Base-by-base conservation (phyloP, 2,329 filamentous ascomycete species). In the Chalaropsis ovoidea region DNA sequence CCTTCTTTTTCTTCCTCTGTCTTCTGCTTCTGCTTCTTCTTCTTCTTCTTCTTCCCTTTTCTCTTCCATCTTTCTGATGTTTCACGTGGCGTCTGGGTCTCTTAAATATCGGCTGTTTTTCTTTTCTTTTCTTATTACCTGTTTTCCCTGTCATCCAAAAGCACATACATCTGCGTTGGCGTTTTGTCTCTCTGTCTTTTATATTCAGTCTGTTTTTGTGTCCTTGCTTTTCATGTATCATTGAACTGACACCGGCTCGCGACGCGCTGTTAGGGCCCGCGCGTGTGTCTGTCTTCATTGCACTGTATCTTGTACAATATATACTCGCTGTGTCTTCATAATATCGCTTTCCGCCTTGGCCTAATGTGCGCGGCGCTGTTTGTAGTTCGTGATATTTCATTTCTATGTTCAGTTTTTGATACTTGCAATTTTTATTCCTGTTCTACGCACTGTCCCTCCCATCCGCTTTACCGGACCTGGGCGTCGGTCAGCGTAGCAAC, bases 401-500 rank as follows among this genome's bases (percentile, higher is more conserved):
- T 42, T 42, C 62, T 24, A 56, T 54, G 27, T 49, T 39, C 24
- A 39, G 27, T 52, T 49, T 22, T 24, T 49, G 31, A 15, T 52
- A 35, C 43, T 49, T 58, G 47, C 17, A n/a, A 24, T 3, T 13
- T 58, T 35, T 64, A 42, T 43, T 64, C 11, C 42, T 64, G 39
- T 43, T 64, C 39, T 22, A 17, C 39, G 31, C 19, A 15, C 49
- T 27, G 7, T 22, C 24, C 19, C 11, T 22, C 24, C 19, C n/a
- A 31, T 7, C 6, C 35, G 24, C 35, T 71, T 77, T 88, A 97
- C 81, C 91, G 84, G 69, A 97, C 90, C 69, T 86, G 84, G 69
- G 89, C 94, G 47, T 85, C 86, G 77, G 86, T 87, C 73, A 99
- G 79, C 67, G 81, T 89, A 76, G 87, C 84, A 68, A 97, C 92